Conservation (phyloP, 148 eudicot genomes). For the Arctostaphylos glauca region DNA sequence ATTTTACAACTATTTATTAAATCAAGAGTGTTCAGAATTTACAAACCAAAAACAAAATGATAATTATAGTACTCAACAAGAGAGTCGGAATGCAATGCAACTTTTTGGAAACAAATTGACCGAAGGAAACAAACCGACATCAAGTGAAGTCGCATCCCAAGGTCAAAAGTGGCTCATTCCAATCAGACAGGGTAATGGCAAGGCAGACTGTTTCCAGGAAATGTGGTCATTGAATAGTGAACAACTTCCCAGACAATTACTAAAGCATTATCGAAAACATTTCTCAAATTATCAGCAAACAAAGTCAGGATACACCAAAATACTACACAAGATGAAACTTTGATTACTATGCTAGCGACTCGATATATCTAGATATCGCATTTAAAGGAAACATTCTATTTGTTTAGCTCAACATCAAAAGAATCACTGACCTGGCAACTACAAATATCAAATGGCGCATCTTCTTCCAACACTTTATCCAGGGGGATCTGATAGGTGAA, state of each 20-base stretch:
- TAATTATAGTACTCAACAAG: background rate
- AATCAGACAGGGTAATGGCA: too few relatives aligned
- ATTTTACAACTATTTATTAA: background rate
- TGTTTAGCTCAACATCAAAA: background rate
- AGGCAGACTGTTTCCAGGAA: too few relatives aligned
- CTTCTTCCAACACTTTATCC: conserved; percentile 77
- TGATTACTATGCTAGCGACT: too few relatives aligned
- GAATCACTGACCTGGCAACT: conserved; percentile 81
- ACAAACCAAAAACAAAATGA: background rate
- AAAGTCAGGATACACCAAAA: background rate
- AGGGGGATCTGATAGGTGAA: conserved; percentile 57
- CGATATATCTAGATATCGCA: too few relatives aligned
- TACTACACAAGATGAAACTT: too few relatives aligned
- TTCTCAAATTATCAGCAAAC: background rate
- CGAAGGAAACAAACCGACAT: conserved; percentile 4
- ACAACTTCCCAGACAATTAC: too few relatives aligned
- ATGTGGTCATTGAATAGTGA: too few relatives aligned
- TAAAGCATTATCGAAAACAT: too few relatives aligned
- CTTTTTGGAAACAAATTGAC: background rate
- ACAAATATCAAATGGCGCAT: conserved; percentile 90
- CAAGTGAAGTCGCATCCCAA: background rate
- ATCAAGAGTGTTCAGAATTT: background rate
- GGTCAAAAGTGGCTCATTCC: background rate
- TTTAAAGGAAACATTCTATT: background rate
- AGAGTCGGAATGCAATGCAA: background rate